Base-by-base conservation (phyloP, 768 basidiomycete genomes). In the Boletus huronensis region DNA sequence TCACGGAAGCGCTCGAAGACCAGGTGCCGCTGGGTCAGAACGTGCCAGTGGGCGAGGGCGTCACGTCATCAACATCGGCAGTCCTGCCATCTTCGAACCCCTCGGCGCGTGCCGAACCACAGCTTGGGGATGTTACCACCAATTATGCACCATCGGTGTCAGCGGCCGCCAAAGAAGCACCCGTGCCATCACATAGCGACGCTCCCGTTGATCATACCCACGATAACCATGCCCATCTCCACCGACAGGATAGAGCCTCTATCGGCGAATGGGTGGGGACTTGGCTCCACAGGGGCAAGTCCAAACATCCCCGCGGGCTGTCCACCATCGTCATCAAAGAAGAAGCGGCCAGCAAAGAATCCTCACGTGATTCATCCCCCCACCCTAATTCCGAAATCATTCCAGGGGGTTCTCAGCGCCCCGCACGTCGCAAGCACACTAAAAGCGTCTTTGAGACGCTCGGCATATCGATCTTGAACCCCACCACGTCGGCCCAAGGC, bases 191-290 rank as follows among this genome's bases (percentile, higher is more conserved):
- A 46, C 58, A 46, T 17, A 31, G 9, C 16, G 41, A 53, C 8
- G 7, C 31, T 17, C 36, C 43, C n/a, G 17, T 16, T 23, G 55
- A 57, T 19, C 48, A 57, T 53, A 44, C 52, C 42, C 58, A 57
- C 44, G 53, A 59, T 47, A 34, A 29, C 48, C 58, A 58, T 36
- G 7, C 26, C 14, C 61, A 52, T 31, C 54, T 43, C 16, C 44
- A 61, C 25, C 72, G 66, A 48, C 63, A 63, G 3, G 77, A 79
- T 21, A 70, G 61, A 50, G 62, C 72, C 9, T 68, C 67, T 3
- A 61, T 88, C 44, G 82, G 85, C 19, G 84, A 87, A 45, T 91
- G 89, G 89, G 82, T 90, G 78, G 87, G 88, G 0, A 82, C 80
- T 0, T 88, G 82, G 84, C 85, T 87, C 78, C 75, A 72, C 17